Evolutionary conservation across 345 rosid genomes (phyloP), one percentile per base, ranked within the genome.

Genomic region (Psidium friedrichsthalianum): DNA sequence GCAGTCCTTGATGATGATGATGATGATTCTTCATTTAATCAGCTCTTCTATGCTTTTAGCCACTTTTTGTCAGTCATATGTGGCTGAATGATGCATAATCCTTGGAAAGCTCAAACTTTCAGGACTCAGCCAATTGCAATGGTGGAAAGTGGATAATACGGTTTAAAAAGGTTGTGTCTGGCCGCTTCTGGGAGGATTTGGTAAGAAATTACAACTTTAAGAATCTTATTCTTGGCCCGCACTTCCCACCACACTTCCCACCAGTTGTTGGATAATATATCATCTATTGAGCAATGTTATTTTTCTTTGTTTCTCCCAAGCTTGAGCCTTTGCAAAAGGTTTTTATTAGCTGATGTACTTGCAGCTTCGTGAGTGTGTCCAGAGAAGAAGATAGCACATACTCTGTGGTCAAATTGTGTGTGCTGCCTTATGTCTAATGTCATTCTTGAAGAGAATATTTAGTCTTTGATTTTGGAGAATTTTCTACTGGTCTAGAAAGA

Each of bases 111-210:
- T 85, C 85, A 84, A 87, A 89, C 52, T 90, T 27, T 86, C 90
- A 96, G 99, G 99, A 98, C 88, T 85, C 94, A 88, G 99, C 98
- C 36, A 98, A 98, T 89, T 91, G 94, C 91, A 96, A 89, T 83
- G 99, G 99, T 86, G 99, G 98, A 58, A 96, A 98, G 92, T 98
- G 99, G 99, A 98, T 96, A 90, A 93, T 96, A 85, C 91, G 99
- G 64, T 98, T 98, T 92, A 91, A 95, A 80, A 96, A 96, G 91
- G 95, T 91, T 87, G 99, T 98, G 81, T 95, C 99, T 2, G 96
- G 98, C 58, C 99, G 97, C 88, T 98, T 95, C 87, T 98, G 99
- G 99, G 99, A 96, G 91, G 99, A 96, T 91, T 87, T 96, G 96
- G 99, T 96, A 88, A 94, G 96, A 87, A 83, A 80, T 80, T 56